Conservation (phyloP, 352 stramenopile species). For the Pythium dissotocum region DNA sequence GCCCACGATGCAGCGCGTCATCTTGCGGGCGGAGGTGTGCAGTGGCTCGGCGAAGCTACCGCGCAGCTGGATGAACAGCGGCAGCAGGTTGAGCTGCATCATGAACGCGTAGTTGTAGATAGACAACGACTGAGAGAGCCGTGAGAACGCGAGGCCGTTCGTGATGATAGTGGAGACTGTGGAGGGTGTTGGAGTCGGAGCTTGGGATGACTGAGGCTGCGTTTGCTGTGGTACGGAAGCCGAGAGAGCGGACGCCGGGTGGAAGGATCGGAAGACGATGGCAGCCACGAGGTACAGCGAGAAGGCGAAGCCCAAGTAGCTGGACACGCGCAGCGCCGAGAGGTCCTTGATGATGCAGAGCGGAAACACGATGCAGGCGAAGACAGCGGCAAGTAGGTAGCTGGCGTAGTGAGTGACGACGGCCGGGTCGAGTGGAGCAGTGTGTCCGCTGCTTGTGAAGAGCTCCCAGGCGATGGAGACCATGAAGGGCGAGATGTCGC, state of each 20-base stretch:
- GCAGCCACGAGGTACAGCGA: slow-evolving; percentile 62
- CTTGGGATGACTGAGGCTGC: not conserved
- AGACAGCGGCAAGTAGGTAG: slow-evolving; percentile 56
- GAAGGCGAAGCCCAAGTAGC: slow-evolving; percentile 68
- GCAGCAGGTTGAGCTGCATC: slow-evolving; percentile 82
- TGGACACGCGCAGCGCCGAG: slow-evolving; percentile 64
- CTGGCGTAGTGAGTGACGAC: slow-evolving; percentile 30
- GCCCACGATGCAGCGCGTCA: slow-evolving; percentile 50
- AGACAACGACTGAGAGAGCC: slow-evolving; percentile 55
- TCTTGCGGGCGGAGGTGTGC: slow-evolving; percentile 44
- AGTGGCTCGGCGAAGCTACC: slow-evolving; percentile 59
- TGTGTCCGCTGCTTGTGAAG: slow-evolving; percentile 10
- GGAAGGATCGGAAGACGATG: slow-evolving; percentile 56
- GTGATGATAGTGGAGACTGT: slow-evolving; percentile 34
- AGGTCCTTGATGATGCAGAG: slow-evolving; percentile 74
- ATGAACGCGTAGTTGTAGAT: slow-evolving; percentile 89
- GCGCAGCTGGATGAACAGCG: slow-evolving; percentile 71
- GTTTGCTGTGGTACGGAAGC: not conserved
- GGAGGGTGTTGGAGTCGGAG: not conserved
- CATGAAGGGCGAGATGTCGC: slow-evolving; percentile 68
- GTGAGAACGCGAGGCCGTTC: slow-evolving; percentile 36
- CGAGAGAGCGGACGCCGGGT: slow-evolving; percentile 13
- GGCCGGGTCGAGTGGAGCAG: slow-evolving; percentile 14
- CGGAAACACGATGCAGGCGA: slow-evolving; percentile 57
- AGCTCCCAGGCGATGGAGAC: slow-evolving; percentile 31